Evolutionary conservation across 371 early-diverging fungal genomes (phyloP).

Genomic region (Blastocladiella emersonii): DNA sequence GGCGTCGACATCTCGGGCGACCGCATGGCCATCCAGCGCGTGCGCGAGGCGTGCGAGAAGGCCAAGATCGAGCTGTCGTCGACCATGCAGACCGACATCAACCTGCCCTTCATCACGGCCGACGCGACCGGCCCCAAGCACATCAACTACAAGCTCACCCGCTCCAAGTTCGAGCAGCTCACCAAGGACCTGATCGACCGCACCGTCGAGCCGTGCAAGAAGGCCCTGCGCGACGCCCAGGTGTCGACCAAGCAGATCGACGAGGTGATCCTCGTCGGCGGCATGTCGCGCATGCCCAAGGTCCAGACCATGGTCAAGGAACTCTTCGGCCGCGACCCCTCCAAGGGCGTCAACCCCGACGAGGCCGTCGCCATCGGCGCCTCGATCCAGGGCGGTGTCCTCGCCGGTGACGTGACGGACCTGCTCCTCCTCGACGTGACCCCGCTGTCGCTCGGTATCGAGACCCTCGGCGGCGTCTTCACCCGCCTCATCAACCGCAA

Average conservation of each 20-base stretch:
- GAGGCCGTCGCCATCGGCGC: constrained; percentile 99
- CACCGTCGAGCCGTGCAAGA: constrained; percentile 88
- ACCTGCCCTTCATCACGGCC: constrained; percentile 88
- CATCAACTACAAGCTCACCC: constrained; percentile 81
- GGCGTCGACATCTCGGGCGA: constrained; percentile 61
- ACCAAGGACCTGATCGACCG: constrained; percentile 68
- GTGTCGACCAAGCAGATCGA: constrained; percentile 64
- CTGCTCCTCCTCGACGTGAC: constrained; percentile 95
- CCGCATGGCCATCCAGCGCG: constrained; percentile 86
- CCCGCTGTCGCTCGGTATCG: constrained; percentile 96
- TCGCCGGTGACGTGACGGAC: constrained; percentile 89
- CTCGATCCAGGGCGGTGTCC: constrained; percentile 96
- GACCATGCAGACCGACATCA: constrained; percentile 83
- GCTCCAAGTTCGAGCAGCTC: constrained; percentile 81
- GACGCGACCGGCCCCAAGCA: constrained; percentile 90
- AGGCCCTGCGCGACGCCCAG: constrained; percentile 93
- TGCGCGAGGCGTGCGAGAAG: constrained; percentile 95
- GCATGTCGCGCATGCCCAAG: constrained; percentile 97
- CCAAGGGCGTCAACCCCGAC: constrained; percentile 95
- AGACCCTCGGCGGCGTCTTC: constrained; percentile 94
- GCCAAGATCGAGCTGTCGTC: constrained; percentile 96
- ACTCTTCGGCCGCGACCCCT: constrained; percentile 82
- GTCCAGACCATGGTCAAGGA: constrained; percentile 84
- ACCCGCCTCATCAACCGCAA: constrained; percentile 95
- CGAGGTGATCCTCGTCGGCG: constrained; percentile 98